Conservation (phyloP, 148 eudicot genomes). For the Chenopodium quinoa region DNA sequence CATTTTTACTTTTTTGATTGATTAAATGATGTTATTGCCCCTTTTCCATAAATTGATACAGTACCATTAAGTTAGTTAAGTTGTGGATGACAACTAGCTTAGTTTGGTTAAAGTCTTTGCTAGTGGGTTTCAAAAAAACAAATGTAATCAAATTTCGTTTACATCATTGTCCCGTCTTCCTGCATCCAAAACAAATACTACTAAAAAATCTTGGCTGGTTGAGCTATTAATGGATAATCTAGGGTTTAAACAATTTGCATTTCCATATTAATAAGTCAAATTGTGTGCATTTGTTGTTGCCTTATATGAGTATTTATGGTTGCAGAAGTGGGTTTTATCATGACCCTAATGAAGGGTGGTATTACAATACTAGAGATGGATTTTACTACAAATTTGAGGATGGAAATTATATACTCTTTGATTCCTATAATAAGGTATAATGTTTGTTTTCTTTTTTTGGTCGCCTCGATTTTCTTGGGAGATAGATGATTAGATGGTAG, state of each 20-base stretch:
- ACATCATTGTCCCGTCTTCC: too few species aligned
- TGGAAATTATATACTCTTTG: constrained; percentile 75
- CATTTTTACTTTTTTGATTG: neutral
- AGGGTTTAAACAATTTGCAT: neutral
- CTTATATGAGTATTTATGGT: neutral
- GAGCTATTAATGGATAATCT: neutral
- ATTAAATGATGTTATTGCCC: neutral
- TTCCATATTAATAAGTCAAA: too few species aligned
- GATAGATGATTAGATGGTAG: constrained; percentile 11
- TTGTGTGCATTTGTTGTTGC: too few species aligned
- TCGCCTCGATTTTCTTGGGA: neutral
- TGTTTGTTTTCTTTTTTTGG: neutral
- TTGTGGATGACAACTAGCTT: too few species aligned
- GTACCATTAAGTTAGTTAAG: too few species aligned
- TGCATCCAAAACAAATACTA: too few species aligned
- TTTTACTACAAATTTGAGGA: constrained; percentile 84
- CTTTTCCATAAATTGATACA: neutral
- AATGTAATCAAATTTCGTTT: too few species aligned
- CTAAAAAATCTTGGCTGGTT: neutral
- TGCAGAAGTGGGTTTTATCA: constrained; percentile 98
- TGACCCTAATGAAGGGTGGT: constrained; percentile 89
- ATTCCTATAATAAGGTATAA: constrained; percentile 46
- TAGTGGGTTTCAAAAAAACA: too few species aligned
- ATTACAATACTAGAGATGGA: constrained; percentile 79
- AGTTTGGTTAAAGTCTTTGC: too few species aligned